These are phyloP conservation scores for Serpula lacrymans DNA, from an alignment of 768 basidiomycete genomes.

Conservation along the genomic window DNA sequence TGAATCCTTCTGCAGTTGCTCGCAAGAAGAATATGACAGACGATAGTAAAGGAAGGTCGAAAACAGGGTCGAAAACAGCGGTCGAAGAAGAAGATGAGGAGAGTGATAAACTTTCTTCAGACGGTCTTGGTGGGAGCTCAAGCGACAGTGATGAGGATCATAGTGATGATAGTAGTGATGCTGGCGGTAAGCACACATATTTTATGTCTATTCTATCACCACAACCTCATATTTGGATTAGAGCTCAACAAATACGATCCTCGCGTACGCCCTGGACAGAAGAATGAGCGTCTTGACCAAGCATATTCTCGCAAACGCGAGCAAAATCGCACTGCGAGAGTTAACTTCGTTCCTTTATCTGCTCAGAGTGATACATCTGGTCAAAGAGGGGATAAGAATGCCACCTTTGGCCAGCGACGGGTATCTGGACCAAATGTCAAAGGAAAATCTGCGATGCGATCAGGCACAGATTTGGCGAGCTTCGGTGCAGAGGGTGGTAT, in stretches of 20 bases:
- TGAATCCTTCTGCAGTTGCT: constrained; percentile 83
- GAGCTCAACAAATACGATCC: constrained; percentile 47
- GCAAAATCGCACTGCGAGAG: constrained; percentile 45
- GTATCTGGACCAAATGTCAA: constrained; percentile 18
- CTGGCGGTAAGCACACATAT: constrained; percentile 42
- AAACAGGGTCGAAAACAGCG: constrained; percentile 76
- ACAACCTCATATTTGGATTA: constrained; percentile 15
- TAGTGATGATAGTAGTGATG: constrained; percentile 52
- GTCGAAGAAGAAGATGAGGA: constrained; percentile 90
- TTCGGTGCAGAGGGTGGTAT: constrained; percentile 58
- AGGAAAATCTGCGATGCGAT: constrained; percentile 10
- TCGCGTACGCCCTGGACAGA: constrained; percentile 28
- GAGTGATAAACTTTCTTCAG: constrained; percentile 65
- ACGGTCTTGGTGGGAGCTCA: constrained; percentile 43
- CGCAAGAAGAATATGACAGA: constrained; percentile 37
- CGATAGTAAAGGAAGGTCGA: constrained; percentile 34
- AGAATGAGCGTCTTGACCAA: constrained; percentile 44
- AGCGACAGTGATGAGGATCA: constrained; percentile 42
- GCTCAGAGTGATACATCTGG: constrained; percentile 32
- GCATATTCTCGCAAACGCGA: constrained; percentile 40
- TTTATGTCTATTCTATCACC: constrained; percentile 2
- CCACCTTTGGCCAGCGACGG: constrained; percentile 73
- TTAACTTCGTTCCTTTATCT: constrained; percentile 67
- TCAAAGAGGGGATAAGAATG: constrained; percentile 41
- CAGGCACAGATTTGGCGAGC: constrained; percentile 19